Evolutionary conservation across 352 stramenopile genomes (phyloP).

Genomic region (Phytophthora sojae): DNA sequence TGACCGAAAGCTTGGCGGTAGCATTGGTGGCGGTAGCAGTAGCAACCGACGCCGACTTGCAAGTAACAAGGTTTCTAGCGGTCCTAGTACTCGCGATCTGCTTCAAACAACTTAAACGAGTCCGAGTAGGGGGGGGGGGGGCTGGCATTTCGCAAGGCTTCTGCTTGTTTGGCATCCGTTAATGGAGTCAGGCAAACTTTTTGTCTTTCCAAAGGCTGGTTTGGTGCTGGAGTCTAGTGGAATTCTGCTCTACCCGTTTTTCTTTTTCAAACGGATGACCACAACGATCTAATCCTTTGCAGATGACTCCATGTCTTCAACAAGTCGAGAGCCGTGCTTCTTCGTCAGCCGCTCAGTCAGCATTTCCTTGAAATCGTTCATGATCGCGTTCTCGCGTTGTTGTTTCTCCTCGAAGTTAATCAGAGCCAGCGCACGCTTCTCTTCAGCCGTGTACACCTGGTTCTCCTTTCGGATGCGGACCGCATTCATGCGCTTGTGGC

Average conservation of each 20-base stretch:
- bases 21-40: not conserved
- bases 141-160: no score
- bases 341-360: conserved; percentile 88
- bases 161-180: not conserved
- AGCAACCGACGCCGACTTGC: not conserved
- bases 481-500: conserved; percentile 99
- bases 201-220: conserved; percentile 23
- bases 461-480: conserved; percentile 99
- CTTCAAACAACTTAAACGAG: not conserved
- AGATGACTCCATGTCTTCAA: conserved; percentile 87
- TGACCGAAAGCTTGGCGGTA: conserved; percentile 16
- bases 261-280: not conserved
- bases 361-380: conserved; percentile 98
- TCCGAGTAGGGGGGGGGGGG: no score
- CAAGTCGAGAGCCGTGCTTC: conserved; percentile 86
- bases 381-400: conserved; percentile 97
- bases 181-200: conserved; percentile 8
- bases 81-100: conserved; percentile 3
- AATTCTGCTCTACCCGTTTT: conserved; percentile 11
- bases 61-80: conserved; percentile 12
- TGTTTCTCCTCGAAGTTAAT: conserved; percentile 99
- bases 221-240: conserved; percentile 26
- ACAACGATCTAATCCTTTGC: conserved; percentile 47
- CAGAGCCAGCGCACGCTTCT: conserved; percentile 97
- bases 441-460: conserved; percentile 99